Evolutionary conservation across 129 eudicot species (phyloP).

Genomic region (Pulicaria dysenterica): DNA sequence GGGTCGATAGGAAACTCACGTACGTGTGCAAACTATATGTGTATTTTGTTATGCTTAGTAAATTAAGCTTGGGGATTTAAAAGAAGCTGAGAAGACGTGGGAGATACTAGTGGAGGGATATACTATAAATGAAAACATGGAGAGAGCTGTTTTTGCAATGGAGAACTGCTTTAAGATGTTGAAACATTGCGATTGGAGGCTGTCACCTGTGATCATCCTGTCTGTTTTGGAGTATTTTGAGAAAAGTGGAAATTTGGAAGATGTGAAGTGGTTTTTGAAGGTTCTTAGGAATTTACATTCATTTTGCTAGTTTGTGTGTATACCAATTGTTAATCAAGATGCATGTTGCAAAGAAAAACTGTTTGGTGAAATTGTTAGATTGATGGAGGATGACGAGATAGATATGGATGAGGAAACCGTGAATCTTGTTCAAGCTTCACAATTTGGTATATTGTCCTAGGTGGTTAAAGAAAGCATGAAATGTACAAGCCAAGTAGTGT

Average conservation of each 20-base stretch:
- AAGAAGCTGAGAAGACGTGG: conserved; percentile 65
- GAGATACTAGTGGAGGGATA: conserved; percentile 69
- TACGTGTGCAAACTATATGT: conserved; percentile 60
- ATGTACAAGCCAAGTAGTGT: not conserved
- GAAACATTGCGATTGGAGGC: conserved; percentile 48
- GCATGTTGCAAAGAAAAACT: conserved; percentile 33
- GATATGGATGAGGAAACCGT: conserved; percentile 44
- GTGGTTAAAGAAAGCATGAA: not conserved
- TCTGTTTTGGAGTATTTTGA: conserved; percentile 45
- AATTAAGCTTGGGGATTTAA: conserved; percentile 46
- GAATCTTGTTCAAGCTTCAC: conserved; percentile 30
- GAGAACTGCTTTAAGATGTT: conserved; percentile 31
- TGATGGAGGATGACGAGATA: conserved; percentile 54
- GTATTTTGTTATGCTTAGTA: conserved; percentile 51
- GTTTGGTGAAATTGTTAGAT: conserved; percentile 30
- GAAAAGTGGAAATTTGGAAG: conserved; percentile 43
- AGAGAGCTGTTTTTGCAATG: conserved; percentile 51
- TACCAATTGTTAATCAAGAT: conserved; percentile 39
- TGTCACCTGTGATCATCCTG: conserved; percentile 39
- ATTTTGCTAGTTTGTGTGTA: conserved; percentile 45
- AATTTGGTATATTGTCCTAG: conserved; percentile 5
- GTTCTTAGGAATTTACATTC: conserved; percentile 42
- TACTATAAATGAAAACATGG: conserved; percentile 42
- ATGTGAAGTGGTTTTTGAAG: conserved; percentile 35
- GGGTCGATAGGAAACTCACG: conserved; percentile 43